Base-by-base conservation (phyloP, 495 filamentous ascomycete genomes). In the Penicillium desertorum region DNA sequence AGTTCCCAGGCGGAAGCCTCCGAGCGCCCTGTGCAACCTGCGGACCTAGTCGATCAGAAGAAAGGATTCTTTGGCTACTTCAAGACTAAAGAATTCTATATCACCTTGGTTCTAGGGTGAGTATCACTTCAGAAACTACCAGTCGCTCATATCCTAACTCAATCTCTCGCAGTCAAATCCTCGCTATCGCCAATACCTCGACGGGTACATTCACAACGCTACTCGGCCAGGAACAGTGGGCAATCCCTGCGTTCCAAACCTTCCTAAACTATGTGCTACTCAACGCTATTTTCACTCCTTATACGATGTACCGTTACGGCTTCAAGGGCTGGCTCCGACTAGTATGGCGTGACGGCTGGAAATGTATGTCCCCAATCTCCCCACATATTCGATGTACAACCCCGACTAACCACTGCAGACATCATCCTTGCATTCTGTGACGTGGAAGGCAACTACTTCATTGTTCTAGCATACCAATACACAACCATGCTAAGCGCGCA, bases 371-470 rank as follows among this genome's bases (percentile, higher is more conserved):
- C 19, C 1, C 36, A 32, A 12, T 25, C 19, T 32, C 14, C 43
- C 29, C 45, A 34, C 11, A 19, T 32, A 11, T 19, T 20, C 16
- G 10, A 27, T 46, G n/a, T 10, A 42, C 17, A 22, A 37, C 45
- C 34, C 6, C 1, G 30, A 22, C 47, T 48, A 14, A 25, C 27
- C n/a, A 49, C 6, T 32, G 46, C 53, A 83, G 80, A 97, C 70
- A 82, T 95, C 64, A 90, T 98, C 65, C 82, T 98, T 39, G 83
- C 87, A 29, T 96, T 97, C 76, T 81, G 92, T 42, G 94, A 98
- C 65, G 94, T 98, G 45, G 83, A 96, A 76, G 94, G 94, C 43
- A 98, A 98, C 75, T 98, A 96, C 79, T 97, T 98, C 72, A 88
- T 89, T 60, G 94, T 98, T 45, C 83, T 97, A 23, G 94, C 92